phyloP scores from a whole-genome alignment of 2,329 filamentous ascomycete species.

The Lizonia empirigonia region DNA sequence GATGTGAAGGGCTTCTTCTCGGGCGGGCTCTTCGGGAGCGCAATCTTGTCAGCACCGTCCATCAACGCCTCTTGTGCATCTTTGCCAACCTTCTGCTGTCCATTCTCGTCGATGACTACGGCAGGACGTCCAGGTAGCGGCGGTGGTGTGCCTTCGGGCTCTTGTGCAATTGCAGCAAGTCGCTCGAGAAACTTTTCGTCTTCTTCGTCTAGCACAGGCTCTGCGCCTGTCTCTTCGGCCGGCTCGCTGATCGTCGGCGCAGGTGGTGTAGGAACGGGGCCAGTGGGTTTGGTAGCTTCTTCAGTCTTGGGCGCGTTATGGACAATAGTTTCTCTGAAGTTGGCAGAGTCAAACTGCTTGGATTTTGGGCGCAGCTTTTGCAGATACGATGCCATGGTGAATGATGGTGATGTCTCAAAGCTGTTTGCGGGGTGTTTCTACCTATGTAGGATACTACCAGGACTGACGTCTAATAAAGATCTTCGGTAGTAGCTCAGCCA shows the following conservation, averaged over 20 bases:
- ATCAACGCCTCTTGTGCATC: constrained; percentile 55
- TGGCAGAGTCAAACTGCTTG: constrained; percentile 33
- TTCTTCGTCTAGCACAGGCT: constrained; percentile 62
- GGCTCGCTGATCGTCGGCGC: constrained; percentile 32
- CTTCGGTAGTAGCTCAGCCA: constrained; percentile 8
- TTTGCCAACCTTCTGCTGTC: constrained; percentile 44
- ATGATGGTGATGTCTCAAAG: constrained; percentile 2
- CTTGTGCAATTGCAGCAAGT: constrained; percentile 55
- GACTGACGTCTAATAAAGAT: constrained; percentile 6
- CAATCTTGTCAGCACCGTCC: constrained; percentile 55
- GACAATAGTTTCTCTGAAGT: constrained; percentile 20
- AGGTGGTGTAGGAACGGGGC: constrained; percentile 21
- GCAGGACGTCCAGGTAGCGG: constrained; percentile 48
- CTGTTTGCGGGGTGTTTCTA: constrained; percentile 8
- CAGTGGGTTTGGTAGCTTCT: constrained; percentile 32
- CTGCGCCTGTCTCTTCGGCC: constrained; percentile 35
- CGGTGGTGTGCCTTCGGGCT: constrained; percentile 49
- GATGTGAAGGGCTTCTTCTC: constrained; percentile 48
- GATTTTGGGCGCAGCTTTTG: constrained; percentile 44
- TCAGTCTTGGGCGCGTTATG: constrained; percentile 15
- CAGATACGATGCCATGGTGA: constrained; percentile 39
- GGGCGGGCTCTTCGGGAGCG: constrained; percentile 57
- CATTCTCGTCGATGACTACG: constrained; percentile 40
- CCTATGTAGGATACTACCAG: background rate
- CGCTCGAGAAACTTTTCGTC: constrained; percentile 63